These are phyloP conservation scores for Helichrysum umbraculigerum DNA, from an alignment of 129 eudicot species.

Conservation along the genomic window DNA sequence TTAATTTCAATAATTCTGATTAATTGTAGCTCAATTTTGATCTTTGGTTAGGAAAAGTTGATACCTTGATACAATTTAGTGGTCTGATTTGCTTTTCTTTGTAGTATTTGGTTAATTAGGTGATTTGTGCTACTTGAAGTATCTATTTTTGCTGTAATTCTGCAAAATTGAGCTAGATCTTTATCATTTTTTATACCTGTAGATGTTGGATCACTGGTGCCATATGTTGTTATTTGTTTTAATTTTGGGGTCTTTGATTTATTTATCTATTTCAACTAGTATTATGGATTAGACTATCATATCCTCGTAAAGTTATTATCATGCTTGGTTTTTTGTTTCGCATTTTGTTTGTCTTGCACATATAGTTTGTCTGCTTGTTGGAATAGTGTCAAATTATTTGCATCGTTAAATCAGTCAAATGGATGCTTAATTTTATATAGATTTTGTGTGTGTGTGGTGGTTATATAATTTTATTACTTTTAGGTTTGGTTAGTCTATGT, in stretches of 20 bases:
- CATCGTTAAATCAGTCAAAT: not conserved
- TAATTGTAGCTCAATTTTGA: not conserved
- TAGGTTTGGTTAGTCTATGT: not conserved
- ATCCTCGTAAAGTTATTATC: not conserved
- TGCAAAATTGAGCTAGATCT: slow-evolving; percentile 19
- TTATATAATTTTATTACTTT: not conserved
- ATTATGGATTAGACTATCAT: not conserved
- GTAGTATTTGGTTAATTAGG: not conserved
- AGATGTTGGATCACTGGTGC: slow-evolving; percentile 13
- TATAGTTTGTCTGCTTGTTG: not conserved
- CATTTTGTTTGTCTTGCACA: slow-evolving; percentile 11
- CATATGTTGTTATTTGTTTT: not conserved
- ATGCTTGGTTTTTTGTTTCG: not conserved
- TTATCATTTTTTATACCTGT: not conserved
- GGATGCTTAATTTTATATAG: not conserved
- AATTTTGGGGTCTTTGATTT: not conserved
- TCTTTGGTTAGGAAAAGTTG: not conserved
- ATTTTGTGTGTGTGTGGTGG: not conserved
- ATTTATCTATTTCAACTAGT: not conserved
- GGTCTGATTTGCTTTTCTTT: not conserved
- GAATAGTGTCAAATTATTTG: not conserved
- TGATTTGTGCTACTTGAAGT: not conserved
- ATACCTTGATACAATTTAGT: slow-evolving; percentile 1
- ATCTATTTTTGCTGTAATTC: not conserved
- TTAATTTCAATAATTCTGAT: not conserved